Conservation (phyloP, 1,284 basidiomycete genomes). For the Veloporphyrellus conicus region DNA sequence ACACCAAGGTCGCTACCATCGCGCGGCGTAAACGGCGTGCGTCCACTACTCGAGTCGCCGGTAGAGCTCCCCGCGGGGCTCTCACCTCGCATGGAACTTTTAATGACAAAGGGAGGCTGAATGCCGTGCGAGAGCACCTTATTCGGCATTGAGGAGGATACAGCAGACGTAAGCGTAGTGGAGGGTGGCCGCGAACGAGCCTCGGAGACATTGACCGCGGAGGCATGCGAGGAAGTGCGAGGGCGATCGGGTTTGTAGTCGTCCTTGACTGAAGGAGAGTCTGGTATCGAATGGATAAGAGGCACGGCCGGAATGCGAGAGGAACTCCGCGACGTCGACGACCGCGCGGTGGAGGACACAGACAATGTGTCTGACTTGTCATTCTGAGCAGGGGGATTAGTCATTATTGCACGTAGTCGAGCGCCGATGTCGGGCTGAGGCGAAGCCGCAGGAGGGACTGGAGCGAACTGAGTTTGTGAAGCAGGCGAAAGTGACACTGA, state of each 20-base stretch:
- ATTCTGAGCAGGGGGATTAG: slow-evolving; percentile 7
- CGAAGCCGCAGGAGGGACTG: background rate
- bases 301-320: slow-evolving; percentile 30
- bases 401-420: slow-evolving; percentile 15
- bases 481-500: slow-evolving; percentile 9
- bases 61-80: slow-evolving; percentile 72
- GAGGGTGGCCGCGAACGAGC: slow-evolving; percentile 10
- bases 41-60: slow-evolving; percentile 71
- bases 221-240: slow-evolving; percentile 16
- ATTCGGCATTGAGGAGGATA: slow-evolving; percentile 5
- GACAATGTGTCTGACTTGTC: slow-evolving; percentile 30
- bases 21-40: slow-evolving; percentile 64
- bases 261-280: slow-evolving; percentile 33
- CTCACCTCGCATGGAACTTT: slow-evolving; percentile 39
- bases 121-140: slow-evolving; percentile 9
- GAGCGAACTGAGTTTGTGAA: slow-evolving; percentile 5
- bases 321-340: slow-evolving; percentile 22
- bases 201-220: slow-evolving; percentile 11
- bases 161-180: slow-evolving; percentile 6
- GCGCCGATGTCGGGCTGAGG: slow-evolving; percentile 13
- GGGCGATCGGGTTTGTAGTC: slow-evolving; percentile 15
- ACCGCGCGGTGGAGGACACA: slow-evolving; percentile 20
- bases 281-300: slow-evolving; percentile 32
- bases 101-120: slow-evolving; percentile 46
- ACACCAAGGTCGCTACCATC: slow-evolving; percentile 67